These are phyloP conservation scores for Barnettozyma hawaiiensis DNA, from an alignment of 1,139 yeast species.

Conservation along the genomic window DNA sequence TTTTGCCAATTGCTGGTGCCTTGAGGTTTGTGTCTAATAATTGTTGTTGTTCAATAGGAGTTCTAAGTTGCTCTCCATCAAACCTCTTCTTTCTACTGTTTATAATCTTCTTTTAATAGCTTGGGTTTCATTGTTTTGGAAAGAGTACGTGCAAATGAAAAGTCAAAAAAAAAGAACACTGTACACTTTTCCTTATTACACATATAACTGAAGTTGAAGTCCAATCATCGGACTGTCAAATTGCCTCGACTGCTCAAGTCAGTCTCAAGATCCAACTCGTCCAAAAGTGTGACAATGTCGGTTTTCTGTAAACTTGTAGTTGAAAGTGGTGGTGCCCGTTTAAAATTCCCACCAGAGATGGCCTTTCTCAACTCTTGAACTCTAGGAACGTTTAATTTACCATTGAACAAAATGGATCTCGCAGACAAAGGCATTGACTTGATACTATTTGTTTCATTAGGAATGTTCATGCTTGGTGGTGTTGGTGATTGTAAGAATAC, in stretches of 20 bases:
- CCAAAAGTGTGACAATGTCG: slow-evolving; percentile 19
- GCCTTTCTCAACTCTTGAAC: slow-evolving; percentile 44
- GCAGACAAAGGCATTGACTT: slow-evolving; percentile 24
- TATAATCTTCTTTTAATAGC: slow-evolving; percentile 3
- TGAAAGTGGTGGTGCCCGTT: slow-evolving; percentile 4
- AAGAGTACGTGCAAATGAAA: no score
- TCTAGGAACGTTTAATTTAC: slow-evolving; percentile 32
- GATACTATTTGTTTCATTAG: slow-evolving; percentile 20
- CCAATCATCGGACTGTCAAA: slow-evolving; percentile 5
- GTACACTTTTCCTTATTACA: no score
- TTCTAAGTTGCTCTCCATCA: background rate
- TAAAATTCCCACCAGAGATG: slow-evolving; percentile 26
- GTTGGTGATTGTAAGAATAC: slow-evolving; percentile 16
- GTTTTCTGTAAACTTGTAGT: slow-evolving; percentile 12
- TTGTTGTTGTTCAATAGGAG: slow-evolving; percentile 3
- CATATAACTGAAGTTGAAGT: no score
- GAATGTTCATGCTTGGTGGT: slow-evolving; percentile 9
- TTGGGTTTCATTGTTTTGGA: slow-evolving; percentile 1
- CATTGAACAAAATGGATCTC: slow-evolving; percentile 20
- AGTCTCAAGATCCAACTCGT: slow-evolving; percentile 18
- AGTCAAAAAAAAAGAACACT: no score
- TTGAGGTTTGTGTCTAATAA: no score
- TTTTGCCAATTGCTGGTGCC: slow-evolving; percentile 1
- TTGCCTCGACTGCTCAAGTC: slow-evolving; percentile 18
- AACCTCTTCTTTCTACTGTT: background rate